A percentile compares a stretch with the other conserved stretches of the same genome.
phyloP scores from a whole-genome alignment of 2,329 filamentous ascomycete genomes.

The Talaromyces atroroseus region DNA sequence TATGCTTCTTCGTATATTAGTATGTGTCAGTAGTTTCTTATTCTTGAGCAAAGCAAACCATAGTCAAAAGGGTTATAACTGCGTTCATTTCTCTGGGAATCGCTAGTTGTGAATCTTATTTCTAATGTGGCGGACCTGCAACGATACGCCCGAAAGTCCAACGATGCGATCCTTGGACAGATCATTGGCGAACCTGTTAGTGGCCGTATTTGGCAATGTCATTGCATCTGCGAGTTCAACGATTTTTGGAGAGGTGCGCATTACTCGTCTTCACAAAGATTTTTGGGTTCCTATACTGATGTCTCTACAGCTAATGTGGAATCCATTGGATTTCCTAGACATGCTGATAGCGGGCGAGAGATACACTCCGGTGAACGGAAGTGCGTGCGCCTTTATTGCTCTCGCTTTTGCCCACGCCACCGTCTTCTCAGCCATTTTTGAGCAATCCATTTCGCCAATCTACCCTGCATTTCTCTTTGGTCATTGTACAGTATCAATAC shows the following conservation, averaged over 20 bases:
- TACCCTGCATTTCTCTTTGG: conserved; percentile 1
- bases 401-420: conserved; percentile 39
- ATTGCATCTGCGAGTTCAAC: conserved; percentile 32
- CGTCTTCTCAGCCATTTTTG: conserved; percentile 43
- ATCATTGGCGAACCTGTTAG: conserved; percentile 35
- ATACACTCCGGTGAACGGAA: conserved; percentile 32
- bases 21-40: conserved; percentile 1
- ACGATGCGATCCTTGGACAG: conserved; percentile 39
- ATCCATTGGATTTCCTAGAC: conserved; percentile 32
- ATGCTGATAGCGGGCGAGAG: conserved; percentile 28
- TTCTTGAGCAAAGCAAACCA: no score
- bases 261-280: not conserved
- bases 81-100: conserved; percentile 34
- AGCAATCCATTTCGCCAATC: conserved; percentile 38
- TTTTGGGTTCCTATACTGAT: no score
- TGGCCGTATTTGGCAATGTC: conserved; percentile 36
- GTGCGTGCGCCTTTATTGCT: conserved; percentile 39
- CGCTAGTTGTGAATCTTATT: conserved; percentile 21
- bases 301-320: conserved; percentile 31
- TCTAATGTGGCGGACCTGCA: conserved; percentile 42
- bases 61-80: conserved; percentile 25
- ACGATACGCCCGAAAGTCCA: conserved; percentile 37
- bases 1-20: conserved; percentile 41
- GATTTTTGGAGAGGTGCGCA: conserved; percentile 26
- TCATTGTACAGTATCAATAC: not conserved